Conservation (phyloP, 1,139 yeast genomes). For the Nakaseomyces sp. region DNA sequence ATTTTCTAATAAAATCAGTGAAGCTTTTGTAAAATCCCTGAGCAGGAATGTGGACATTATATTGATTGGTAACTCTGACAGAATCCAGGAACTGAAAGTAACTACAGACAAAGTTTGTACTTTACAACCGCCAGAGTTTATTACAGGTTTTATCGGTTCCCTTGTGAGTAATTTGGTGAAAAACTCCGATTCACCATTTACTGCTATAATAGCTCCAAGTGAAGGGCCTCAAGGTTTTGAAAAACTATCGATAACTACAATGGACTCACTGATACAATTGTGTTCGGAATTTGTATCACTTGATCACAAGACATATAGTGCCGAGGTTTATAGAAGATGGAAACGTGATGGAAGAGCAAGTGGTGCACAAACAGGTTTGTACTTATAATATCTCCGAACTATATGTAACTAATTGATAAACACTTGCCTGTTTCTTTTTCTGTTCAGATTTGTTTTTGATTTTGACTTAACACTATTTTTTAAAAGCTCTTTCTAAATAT, state of each 20-base stretch:
- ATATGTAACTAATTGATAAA: no score
- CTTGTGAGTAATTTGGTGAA: constrained; percentile 16
- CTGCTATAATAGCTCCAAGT: constrained; percentile 26
- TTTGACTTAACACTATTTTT: constrained; percentile 6
- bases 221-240: constrained; percentile 33
- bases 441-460: not conserved
- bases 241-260: constrained; percentile 22
- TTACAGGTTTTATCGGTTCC: constrained; percentile 28
- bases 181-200: constrained; percentile 10
- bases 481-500: constrained; percentile 8
- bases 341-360: constrained; percentile 24
- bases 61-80: constrained; percentile 28
- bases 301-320: constrained; percentile 15
- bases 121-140: constrained; percentile 29
- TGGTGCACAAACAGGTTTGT: constrained; percentile 29
- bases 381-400: constrained; percentile 13
- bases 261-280: constrained; percentile 23
- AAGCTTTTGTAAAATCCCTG: constrained; percentile 9
- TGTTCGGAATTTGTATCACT: constrained; percentile 13
- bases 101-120: constrained; percentile 12
- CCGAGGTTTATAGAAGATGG: constrained; percentile 26
- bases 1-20: constrained; percentile 16
- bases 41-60: constrained; percentile 8
- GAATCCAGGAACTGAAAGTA: constrained; percentile 17
- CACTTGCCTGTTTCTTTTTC: no score